Evolutionary conservation across 2,329 filamentous ascomycete species (phyloP).

Genomic region (Huntiella savannae): DNA sequence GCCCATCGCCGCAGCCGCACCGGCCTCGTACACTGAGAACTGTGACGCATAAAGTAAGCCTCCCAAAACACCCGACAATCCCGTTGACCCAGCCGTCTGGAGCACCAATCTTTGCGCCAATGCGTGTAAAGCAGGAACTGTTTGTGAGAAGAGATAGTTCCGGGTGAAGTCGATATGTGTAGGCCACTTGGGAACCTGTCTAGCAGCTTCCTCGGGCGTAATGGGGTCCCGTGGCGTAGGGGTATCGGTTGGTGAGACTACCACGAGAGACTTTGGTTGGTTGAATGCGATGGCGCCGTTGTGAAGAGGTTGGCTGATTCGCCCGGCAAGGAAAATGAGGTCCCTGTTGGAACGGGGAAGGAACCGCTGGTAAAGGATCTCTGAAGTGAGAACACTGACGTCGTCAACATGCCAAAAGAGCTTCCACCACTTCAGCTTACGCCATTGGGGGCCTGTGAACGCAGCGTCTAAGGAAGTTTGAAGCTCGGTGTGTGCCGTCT

Average conservation of each 20-base stretch:
- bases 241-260: background rate
- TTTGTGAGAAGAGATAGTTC: constrained; percentile 44
- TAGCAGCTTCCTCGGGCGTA: constrained; percentile 14
- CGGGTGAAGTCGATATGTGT: constrained; percentile 54
- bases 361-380: constrained; percentile 61
- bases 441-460: constrained; percentile 60
- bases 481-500: constrained; percentile 64
- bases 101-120: constrained; percentile 57
- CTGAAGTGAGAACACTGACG: constrained; percentile 62
- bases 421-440: constrained; percentile 78
- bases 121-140: constrained; percentile 51
- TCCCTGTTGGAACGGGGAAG: constrained; percentile 60
- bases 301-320: constrained; percentile 36
- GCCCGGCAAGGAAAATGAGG: constrained; percentile 66
- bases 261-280: constrained; percentile 18
- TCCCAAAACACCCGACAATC: constrained; percentile 35
- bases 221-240: constrained; percentile 1
- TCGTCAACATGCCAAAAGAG: constrained; percentile 90
- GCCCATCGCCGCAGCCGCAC: constrained; percentile 41
- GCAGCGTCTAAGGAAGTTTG: constrained; percentile 61
- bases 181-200: constrained; percentile 38
- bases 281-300: constrained; percentile 16
- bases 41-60: constrained; percentile 38
- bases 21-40: constrained; percentile 40
- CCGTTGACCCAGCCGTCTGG: constrained; percentile 55